Evolutionary conservation across 352 stramenopile species (phyloP).

Genomic region (Phytopythium delawarense): DNA sequence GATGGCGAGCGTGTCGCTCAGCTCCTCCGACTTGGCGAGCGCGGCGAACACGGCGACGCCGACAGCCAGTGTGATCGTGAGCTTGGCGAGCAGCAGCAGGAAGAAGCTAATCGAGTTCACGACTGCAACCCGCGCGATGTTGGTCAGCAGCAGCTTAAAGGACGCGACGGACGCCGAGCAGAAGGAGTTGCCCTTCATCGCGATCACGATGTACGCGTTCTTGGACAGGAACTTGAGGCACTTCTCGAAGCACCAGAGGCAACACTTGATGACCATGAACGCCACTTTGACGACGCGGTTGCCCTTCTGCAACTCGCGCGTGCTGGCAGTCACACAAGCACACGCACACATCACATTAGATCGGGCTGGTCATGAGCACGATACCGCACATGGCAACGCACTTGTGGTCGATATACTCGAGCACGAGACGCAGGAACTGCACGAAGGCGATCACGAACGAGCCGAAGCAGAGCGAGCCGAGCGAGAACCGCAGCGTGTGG

Average conservation of each 20-base stretch:
- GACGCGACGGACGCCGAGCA: slow-evolving; percentile 89
- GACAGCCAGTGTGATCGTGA: slow-evolving; percentile 63
- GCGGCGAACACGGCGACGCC: slow-evolving; percentile 44
- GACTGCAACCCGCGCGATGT: slow-evolving; percentile 88
- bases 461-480: slow-evolving; percentile 95
- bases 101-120: slow-evolving; percentile 92
- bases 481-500: slow-evolving; percentile 85
- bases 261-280: slow-evolving; percentile 80
- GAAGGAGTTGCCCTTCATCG: slow-evolving; percentile 77
- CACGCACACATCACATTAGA: not conserved
- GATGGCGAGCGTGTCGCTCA: slow-evolving; percentile 36
- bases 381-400: slow-evolving; percentile 22
- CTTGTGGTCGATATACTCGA: slow-evolving; percentile 95
- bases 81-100: slow-evolving; percentile 93
- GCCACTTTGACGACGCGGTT: slow-evolving; percentile 85
- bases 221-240: slow-evolving; percentile 97
- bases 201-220: slow-evolving; percentile 93
- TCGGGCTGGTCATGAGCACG: not conserved
- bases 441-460: slow-evolving; percentile 96
- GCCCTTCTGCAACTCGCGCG: slow-evolving; percentile 63
- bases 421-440: slow-evolving; percentile 91
- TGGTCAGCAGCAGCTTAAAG: slow-evolving; percentile 92
- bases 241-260: slow-evolving; percentile 95
- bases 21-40: slow-evolving; percentile 28
- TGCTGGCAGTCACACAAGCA: slow-evolving; percentile 24